Percentiles rank a stretch among this genome's conserved stretches.
Conservation (phyloP, 2,329 filamentous ascomycete species). For the Malbranchea cinnamomea region DNA sequence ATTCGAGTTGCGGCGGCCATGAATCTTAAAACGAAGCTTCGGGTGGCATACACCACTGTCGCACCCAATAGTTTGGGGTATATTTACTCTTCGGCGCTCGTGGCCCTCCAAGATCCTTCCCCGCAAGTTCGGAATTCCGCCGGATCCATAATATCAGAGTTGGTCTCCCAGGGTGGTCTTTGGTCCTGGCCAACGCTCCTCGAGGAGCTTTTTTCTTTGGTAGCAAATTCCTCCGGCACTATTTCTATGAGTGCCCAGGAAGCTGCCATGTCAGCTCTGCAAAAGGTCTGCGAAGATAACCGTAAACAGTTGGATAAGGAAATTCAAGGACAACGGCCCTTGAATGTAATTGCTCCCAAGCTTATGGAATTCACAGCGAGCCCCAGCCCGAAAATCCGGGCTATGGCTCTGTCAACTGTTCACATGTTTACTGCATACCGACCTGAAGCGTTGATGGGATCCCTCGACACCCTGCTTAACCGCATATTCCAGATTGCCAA, state of each 20-base stretch:
- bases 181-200: constrained; percentile 84
- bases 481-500: constrained; percentile 68
- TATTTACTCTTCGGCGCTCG: constrained; percentile 63
- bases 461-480: constrained; percentile 66
- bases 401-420: constrained; percentile 66
- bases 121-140: constrained; percentile 74
- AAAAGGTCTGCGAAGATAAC: constrained; percentile 97
- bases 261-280: constrained; percentile 79
- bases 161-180: constrained; percentile 71
- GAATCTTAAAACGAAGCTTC: constrained; percentile 92
- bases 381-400: constrained; percentile 59
- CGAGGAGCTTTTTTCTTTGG: constrained; percentile 63
- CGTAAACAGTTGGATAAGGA: constrained; percentile 72
- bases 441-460: constrained; percentile 64
- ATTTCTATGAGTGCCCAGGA: constrained; percentile 63
- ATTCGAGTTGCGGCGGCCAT: constrained; percentile 79
- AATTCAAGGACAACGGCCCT: constrained; percentile 73
- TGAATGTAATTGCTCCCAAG: constrained; percentile 79
- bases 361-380: constrained; percentile 75
- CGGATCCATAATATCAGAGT: constrained; percentile 86
- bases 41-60: constrained; percentile 58
- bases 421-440: constrained; percentile 84
- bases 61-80: constrained; percentile 57
- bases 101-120: constrained; percentile 67
- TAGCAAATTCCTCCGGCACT: constrained; percentile 57